phyloP scores from a whole-genome alignment of 2,329 filamentous ascomycete species.

The Penicillium concentricum region DNA sequence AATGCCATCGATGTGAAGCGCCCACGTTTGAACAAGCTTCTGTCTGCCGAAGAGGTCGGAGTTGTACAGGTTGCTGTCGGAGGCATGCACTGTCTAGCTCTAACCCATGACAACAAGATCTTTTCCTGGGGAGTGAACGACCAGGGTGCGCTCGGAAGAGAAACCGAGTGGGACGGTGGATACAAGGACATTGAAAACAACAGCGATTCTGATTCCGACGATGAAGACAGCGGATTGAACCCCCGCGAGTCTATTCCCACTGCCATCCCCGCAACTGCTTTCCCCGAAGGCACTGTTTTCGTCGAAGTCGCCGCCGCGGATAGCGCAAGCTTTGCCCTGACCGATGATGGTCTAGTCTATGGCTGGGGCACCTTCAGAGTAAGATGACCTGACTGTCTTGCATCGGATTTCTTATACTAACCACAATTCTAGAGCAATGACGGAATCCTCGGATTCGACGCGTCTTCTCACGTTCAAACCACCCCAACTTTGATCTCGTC shows the following conservation, averaged over 20 bases:
- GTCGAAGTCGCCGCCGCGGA: conserved; percentile 60
- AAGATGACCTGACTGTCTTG: conserved; percentile 26
- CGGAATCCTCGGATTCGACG: conserved; percentile 60
- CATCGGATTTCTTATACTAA: conserved; percentile 4
- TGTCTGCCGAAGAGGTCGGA: conserved; percentile 57
- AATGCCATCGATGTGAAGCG: conserved; percentile 70
- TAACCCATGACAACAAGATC: conserved; percentile 78
- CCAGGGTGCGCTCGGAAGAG: conserved; percentile 73
- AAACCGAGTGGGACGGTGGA: conserved; percentile 68
- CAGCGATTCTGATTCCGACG: conserved; percentile 48
- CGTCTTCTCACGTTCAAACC: conserved; percentile 45
- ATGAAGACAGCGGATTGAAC: conserved; percentile 57
- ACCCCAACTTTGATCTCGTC: conserved; percentile 50
- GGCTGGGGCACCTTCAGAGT: conserved; percentile 64
- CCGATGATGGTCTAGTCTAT: conserved; percentile 60
- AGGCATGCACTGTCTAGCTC: conserved; percentile 76
- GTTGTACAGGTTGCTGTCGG: conserved; percentile 76
- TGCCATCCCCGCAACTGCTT: conserved; percentile 48
- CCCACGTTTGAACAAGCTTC: conserved; percentile 65
- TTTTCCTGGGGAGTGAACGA: conserved; percentile 88
- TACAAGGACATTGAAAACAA: conserved; percentile 52
- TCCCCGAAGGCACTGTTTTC: conserved; percentile 56
- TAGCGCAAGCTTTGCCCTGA: conserved; percentile 60
- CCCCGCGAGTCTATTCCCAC: conserved; percentile 56
- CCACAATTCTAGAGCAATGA: conserved; percentile 54